Base-by-base conservation (phyloP, 2,329 filamentous ascomycete genomes). In the Aphanocladium album region DNA sequence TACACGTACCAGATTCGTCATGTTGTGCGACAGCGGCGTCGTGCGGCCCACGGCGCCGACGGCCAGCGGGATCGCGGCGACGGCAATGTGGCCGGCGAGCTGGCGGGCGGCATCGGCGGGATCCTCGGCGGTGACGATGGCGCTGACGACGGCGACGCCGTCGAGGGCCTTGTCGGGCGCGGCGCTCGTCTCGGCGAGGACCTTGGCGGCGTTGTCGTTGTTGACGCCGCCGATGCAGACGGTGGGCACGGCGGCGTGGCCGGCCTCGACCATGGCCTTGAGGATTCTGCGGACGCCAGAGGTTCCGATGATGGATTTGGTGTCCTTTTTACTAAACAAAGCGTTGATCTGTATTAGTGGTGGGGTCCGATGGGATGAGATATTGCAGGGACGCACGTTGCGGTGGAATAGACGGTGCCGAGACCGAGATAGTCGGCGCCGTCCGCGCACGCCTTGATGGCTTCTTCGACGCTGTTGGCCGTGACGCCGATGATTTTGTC, bases 161-260 rank as follows among this genome's bases (percentile, higher is more conserved):
- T 93, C 86, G 11, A 97, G 80, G 2, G 75, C 71, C 70, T 89
- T 91, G 2, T 71, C 69, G 0, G 77, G 70, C 0, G 80, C 68
- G 16, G 69, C 68, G 51, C 62, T 66, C 62, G 86, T 88, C 74
- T 93, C 89, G 71, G 88, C 88, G 17, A 93, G 73, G 5, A 97
- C 86, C 25, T 87, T 81, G 64, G 89, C 86, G 5, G 89, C 77
- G 71, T 96, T 98, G 62, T 80, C 79, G 19, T 83, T 80, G 72
- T 95, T 93, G 74, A 98, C 85, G 60, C 93, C 93, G 61, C 93
- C 93, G 67, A 98, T 98, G 70, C 89, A 91, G 51, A 97, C 93
- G 6, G 89, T 84, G 41, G 81, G 83, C 3, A 86, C 74, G 65
- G 74, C 62, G 60, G 72, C 68, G 67, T 75, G 69, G 62, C 77